phyloP scores from a whole-genome alignment of 345 rosid genomes.

The Eucalyptus polybractea region DNA sequence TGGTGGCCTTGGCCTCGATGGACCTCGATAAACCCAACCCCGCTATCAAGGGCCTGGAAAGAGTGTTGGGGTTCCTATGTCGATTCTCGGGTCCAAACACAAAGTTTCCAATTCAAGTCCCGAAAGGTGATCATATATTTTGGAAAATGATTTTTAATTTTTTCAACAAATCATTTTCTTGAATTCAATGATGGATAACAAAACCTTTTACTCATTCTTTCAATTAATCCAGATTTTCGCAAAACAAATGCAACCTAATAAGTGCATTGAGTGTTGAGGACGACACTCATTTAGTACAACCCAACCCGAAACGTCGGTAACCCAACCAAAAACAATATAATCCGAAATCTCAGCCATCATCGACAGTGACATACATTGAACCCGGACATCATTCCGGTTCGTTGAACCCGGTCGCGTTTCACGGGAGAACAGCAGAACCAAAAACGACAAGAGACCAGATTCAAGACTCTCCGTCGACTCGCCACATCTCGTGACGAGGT shows the following conservation, averaged over 20 bases:
- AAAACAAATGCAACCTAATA: no score
- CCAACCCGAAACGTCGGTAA: not conserved
- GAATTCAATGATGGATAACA: no score
- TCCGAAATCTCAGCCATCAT: not conserved
- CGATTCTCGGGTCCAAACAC: fast-evolving
- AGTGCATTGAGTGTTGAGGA: not conserved
- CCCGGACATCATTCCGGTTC: not conserved
- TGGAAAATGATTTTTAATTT: no score
- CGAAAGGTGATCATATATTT: no score
- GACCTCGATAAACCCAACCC: no score
- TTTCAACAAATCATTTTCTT: no score
- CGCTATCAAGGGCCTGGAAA: no score
- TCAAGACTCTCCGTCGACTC: not conserved
- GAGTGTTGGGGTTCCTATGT: no score
- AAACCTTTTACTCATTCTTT: no score
- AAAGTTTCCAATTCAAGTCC: no score
- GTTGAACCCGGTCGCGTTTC: not conserved
- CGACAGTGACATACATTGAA: not conserved
- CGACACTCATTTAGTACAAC: not conserved
- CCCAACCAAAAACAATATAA: not conserved
- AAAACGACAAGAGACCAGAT: not conserved
- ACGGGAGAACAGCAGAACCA: not conserved
- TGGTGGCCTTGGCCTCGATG: no score
- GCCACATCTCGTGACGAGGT: not conserved
- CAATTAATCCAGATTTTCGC: no score